phyloP scores from a whole-genome alignment of 768 basidiomycete genomes.

The Auriscalpium microsporum region DNA sequence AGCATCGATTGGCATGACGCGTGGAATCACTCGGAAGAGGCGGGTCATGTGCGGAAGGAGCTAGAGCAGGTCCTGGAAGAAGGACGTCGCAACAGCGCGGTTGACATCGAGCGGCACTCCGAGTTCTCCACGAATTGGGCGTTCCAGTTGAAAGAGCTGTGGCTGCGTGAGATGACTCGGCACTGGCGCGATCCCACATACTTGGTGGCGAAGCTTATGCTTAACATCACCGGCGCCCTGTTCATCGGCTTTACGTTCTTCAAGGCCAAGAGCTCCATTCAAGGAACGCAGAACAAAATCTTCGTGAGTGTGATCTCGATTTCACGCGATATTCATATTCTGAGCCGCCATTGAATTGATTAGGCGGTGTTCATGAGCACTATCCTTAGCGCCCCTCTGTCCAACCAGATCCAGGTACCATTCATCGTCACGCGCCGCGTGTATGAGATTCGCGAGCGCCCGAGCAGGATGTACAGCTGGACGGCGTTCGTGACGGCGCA shows the following conservation, averaged over 20 bases:
- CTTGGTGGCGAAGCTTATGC: conserved; percentile 30
- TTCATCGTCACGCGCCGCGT: conserved; percentile 31
- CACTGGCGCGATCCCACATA: conserved; percentile 36
- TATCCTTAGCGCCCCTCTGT: conserved; percentile 27
- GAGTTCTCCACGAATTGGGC: conserved; percentile 33
- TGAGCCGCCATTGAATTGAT: not conserved
- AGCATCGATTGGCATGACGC: conserved; percentile 39
- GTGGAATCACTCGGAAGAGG: conserved; percentile 40
- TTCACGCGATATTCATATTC: not conserved
- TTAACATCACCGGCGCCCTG: conserved; percentile 26
- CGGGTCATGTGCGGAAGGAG: conserved; percentile 28
- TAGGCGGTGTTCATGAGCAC: conserved; percentile 29
- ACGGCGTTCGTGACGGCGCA: conserved; percentile 27
- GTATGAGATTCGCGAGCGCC: conserved; percentile 34
- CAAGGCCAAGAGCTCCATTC: conserved; percentile 25
- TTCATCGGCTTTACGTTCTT: conserved; percentile 39
- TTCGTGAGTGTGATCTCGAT: conserved; percentile 24
- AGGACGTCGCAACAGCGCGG: conserved; percentile 22
- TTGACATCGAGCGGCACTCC: conserved; percentile 16
- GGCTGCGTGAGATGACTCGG: conserved; percentile 21
- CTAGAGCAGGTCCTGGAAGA: conserved; percentile 36
- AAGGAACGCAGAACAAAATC: conserved; percentile 35
- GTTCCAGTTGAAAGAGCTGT: conserved; percentile 26
- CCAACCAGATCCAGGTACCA: conserved; percentile 34
- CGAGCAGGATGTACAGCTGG: conserved; percentile 36